Evolutionary conservation across 805 yeast species (phyloP).

Genomic region (Candida jianshihensis): DNA sequence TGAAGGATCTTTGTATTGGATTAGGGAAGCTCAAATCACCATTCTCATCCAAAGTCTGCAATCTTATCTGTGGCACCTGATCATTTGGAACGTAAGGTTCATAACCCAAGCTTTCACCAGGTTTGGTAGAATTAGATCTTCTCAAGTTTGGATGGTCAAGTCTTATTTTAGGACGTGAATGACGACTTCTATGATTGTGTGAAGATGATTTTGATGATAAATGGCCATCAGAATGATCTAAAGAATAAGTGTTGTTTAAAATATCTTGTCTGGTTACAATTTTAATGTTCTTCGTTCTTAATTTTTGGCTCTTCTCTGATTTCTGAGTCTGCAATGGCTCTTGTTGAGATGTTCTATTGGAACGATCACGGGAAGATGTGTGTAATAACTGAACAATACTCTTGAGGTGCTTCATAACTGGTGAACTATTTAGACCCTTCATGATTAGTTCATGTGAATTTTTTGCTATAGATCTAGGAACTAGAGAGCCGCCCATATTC

Average conservation of each 20-base stretch:
- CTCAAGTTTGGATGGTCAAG: not conserved
- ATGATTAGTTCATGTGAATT: not conserved
- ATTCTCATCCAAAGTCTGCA: conserved; percentile 3
- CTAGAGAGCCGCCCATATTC: not conserved
- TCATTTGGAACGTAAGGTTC: conserved; percentile 5
- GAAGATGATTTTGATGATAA: not conserved
- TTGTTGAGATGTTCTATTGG: no score
- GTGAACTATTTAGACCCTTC: not conserved
- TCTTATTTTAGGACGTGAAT: not conserved
- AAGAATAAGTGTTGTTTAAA: conserved; percentile 12
- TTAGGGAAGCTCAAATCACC: conserved; percentile 7
- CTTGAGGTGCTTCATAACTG: not conserved
- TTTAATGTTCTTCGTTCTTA: conserved; percentile 18
- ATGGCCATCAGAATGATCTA: conserved; percentile 2
- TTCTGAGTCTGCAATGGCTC: no score
- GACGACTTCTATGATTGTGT: not conserved
- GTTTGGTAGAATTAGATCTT: not conserved
- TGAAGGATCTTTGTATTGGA: conserved; percentile 4
- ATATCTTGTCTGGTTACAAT: conserved; percentile 22
- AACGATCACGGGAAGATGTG: no score
- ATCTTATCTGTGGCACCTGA: conserved; percentile 1
- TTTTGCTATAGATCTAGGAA: not conserved
- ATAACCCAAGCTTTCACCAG: no score
- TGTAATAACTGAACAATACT: not conserved
- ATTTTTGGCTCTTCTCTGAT: not conserved